Base-by-base conservation (phyloP, 495 filamentous ascomycete species). In the Tuber magnatum region DNA sequence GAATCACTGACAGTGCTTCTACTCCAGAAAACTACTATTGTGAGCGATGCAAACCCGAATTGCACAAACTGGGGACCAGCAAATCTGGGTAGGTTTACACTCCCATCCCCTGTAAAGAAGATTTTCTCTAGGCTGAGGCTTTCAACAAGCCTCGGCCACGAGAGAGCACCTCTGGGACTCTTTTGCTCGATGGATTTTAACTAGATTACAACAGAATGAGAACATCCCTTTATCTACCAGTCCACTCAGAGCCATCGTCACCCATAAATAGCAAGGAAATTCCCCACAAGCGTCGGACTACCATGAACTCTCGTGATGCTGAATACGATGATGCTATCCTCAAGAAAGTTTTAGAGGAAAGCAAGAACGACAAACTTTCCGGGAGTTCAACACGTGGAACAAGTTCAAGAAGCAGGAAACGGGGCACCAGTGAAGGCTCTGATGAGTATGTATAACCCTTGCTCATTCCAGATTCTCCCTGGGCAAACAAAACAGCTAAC, bases 21-120 rank as follows among this genome's bases (percentile, higher is more conserved):
- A 94, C 91, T 82, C 96, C 94, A 44, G 94, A 98, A 69, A 93
- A 97, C 85, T 99, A 99, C 86, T 98, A 93, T 83, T 99, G 95
- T 84, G 95, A 99, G 85, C 87, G 92, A 84, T 99, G 95, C 83
- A 90, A 92, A 78, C 91, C 92, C 83, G 94, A 97, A 81, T 87
- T 97, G 72, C 95, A 99, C 86, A 92, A 88, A 79, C 90, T 95
- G 75, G 90, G 87, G 75, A 90, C 86, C 43, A 92, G 92, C 74
- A 85, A 89, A 80, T 93, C 94, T 87, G 96, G 94, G 95, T 98
- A 88, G 86, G 91, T 89, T 79, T n/a, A 65, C 28, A 1, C 35
- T 65, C 28, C 14, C 16, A 65, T 65, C 56, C 56, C 51, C 56
- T 65, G 14, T 35, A 12, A 35, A 32, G n/a, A 18, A 18, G 3